Percentiles rank a stretch among this genome's conserved stretches.
These are phyloP conservation scores for Penicillium psychrofluorescens DNA, from an alignment of 495 filamentous ascomycete genomes.

Conservation along the genomic window DNA sequence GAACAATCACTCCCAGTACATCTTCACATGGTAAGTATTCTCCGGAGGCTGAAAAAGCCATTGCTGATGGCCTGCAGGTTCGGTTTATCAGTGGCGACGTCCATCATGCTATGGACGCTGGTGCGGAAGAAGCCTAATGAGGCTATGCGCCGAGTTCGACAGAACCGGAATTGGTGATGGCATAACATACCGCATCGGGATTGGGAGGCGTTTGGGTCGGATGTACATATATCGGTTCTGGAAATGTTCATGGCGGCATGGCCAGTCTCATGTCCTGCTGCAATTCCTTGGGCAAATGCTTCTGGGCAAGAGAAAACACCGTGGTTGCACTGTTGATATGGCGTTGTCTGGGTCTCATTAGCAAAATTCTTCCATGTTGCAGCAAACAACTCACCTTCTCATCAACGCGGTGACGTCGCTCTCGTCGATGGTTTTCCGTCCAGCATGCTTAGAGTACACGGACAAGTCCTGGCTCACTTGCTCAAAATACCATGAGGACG, in stretches of 20 bases:
- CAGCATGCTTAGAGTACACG: constrained; percentile 73
- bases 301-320: constrained; percentile 75
- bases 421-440: constrained; percentile 79
- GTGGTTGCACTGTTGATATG: constrained; percentile 65
- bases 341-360: constrained; percentile 59
- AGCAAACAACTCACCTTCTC: constrained; percentile 51
- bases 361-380: constrained; percentile 11
- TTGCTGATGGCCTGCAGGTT: constrained; percentile 56
- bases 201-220: constrained; percentile 12
- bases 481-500: constrained; percentile 84
- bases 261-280: constrained; percentile 74
- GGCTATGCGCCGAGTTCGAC: constrained; percentile 63
- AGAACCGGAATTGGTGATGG: constrained; percentile 71
- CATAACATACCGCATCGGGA: constrained; percentile 13
- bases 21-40: constrained; percentile 83
- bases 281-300: constrained; percentile 73
- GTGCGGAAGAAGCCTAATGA: constrained; percentile 75
- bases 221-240: constrained; percentile 6
- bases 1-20: constrained; percentile 97
- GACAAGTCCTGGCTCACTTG: constrained; percentile 73
- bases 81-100: constrained; percentile 75
- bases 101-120: constrained; percentile 93
- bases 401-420: constrained; percentile 74
- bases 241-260: constrained; percentile 38
- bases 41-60: neutral